Conservation (phyloP, 2,329 filamentous ascomycete species). For the Claviceps quebecensis region DNA sequence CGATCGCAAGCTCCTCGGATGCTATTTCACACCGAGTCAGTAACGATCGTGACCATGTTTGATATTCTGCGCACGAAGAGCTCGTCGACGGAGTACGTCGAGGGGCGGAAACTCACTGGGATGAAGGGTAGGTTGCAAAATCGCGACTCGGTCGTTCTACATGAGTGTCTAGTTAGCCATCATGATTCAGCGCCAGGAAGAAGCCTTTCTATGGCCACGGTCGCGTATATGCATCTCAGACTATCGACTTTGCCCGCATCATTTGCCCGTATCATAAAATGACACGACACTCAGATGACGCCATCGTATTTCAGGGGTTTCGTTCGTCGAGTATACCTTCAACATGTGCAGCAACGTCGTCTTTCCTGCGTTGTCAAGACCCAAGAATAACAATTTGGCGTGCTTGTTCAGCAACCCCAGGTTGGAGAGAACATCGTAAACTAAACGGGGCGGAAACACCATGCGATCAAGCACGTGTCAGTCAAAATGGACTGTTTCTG, state of each 20-base stretch:
- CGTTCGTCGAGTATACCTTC: slow-evolving; percentile 48
- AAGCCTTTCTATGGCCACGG: neutral
- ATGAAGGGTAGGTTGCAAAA: slow-evolving; percentile 80
- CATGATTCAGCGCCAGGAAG: neutral
- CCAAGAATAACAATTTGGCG: slow-evolving; percentile 86
- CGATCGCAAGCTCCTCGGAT: slow-evolving; percentile 83
- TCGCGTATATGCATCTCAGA: neutral
- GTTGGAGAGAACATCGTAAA: slow-evolving; percentile 80
- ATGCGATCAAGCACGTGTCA: slow-evolving; percentile 17
- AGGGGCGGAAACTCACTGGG: slow-evolving; percentile 52
- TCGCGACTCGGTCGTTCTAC: slow-evolving; percentile 83
- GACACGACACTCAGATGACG: neutral
- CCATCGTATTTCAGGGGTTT: neutral
- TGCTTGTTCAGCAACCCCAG: slow-evolving; percentile 90
- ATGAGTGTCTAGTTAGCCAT: slow-evolving; percentile 11
- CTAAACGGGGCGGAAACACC: slow-evolving; percentile 19
- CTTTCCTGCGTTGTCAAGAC: slow-evolving; percentile 89
- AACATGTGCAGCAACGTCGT: slow-evolving; percentile 90
- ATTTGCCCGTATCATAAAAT: neutral
- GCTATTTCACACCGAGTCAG: slow-evolving; percentile 31
- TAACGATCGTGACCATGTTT: neutral
- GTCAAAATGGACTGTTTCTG: slow-evolving; percentile 8
- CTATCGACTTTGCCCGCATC: neutral
- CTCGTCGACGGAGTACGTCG: neutral
- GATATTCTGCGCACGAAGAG: neutral